Percentiles rank a stretch among this genome's conserved stretches.
Conservation (phyloP, 2,329 filamentous ascomycete genomes). For the Botryotinia convoluta region DNA sequence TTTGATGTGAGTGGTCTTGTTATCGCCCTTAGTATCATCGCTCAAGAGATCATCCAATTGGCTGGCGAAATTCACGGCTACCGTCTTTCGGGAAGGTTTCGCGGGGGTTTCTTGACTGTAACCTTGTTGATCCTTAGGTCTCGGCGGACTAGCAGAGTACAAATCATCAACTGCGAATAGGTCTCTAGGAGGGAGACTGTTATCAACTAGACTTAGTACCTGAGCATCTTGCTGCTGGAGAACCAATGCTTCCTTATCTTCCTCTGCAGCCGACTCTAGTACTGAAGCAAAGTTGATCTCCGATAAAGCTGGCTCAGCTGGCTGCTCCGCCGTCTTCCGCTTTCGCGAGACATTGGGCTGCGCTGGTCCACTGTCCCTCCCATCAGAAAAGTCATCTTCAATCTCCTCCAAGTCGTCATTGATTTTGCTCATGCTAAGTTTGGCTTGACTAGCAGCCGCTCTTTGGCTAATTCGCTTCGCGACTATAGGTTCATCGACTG, state of each 20-base stretch:
- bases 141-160: conserved; percentile 15
- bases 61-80: not conserved
- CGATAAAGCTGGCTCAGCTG: not conserved
- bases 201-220: not conserved
- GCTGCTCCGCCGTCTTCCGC: not conserved
- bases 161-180: conserved; percentile 1
- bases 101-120: not conserved
- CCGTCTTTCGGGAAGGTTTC: not conserved
- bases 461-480: conserved; percentile 8
- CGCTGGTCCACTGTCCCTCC: not conserved
- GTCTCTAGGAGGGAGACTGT: not conserved
- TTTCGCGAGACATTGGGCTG: conserved; percentile 20
- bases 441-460: conserved; percentile 13
- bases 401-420: not conserved
- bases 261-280: not conserved
- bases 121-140: not conserved
- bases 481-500: not conserved
- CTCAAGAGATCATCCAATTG: conserved; percentile 7
- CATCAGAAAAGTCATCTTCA: conserved; percentile 6
- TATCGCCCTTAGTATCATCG: not conserved
- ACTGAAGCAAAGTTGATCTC: not conserved
- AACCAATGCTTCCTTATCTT: conserved; percentile 3
- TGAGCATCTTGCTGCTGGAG: conserved; percentile 15
- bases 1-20: not conserved
- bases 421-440: conserved; percentile 9